A percentile compares a stretch with the other conserved stretches of the same genome.
Conservation (phyloP, 371 early-diverging fungal species). For the Syncephalastrum monosporum region DNA sequence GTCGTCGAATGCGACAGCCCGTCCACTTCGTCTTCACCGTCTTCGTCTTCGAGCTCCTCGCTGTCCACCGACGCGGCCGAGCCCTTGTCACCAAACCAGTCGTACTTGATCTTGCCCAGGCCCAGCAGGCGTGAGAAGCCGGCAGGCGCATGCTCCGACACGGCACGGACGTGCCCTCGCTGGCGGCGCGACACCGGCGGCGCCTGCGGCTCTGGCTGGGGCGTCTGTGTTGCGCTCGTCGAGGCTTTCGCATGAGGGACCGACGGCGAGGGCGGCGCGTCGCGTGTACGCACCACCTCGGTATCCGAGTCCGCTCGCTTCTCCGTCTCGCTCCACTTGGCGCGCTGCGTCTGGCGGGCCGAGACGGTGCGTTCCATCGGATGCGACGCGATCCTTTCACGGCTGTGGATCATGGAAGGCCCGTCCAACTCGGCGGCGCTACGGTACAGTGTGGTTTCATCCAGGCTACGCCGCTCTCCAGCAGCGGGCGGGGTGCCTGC, state of each 20-base stretch:
- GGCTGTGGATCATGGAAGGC: background rate
- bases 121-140: slow-evolving; percentile 19
- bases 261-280: too few relatives aligned
- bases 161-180: slow-evolving; percentile 28
- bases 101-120: slow-evolving; percentile 23
- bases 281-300: slow-evolving; percentile 8
- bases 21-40: slow-evolving; percentile 10
- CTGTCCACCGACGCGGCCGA: slow-evolving; percentile 26
- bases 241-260: background rate
- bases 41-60: slow-evolving; percentile 16
- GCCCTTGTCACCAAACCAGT: slow-evolving; percentile 2
- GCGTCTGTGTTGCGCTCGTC: background rate
- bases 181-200: slow-evolving; percentile 4
- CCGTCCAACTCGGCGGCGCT: background rate
- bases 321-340: slow-evolving; percentile 10
- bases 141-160: slow-evolving; percentile 23
- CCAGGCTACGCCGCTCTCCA: slow-evolving; percentile 31
- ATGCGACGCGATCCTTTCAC: background rate
- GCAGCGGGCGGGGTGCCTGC: too few relatives aligned
- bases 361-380: slow-evolving; percentile 20
- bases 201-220: background rate
- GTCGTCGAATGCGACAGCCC: slow-evolving; percentile 7
- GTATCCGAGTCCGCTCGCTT: slow-evolving; percentile 22
- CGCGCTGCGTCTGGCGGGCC: slow-evolving; percentile 3
- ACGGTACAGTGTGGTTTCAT: slow-evolving; percentile 25